A percentile compares a stretch with the other conserved stretches of the same genome.
phyloP scores from a whole-genome alignment of 225 moss, liverwort and hornwort genomes.

The Thuidium tamariscinum region DNA sequence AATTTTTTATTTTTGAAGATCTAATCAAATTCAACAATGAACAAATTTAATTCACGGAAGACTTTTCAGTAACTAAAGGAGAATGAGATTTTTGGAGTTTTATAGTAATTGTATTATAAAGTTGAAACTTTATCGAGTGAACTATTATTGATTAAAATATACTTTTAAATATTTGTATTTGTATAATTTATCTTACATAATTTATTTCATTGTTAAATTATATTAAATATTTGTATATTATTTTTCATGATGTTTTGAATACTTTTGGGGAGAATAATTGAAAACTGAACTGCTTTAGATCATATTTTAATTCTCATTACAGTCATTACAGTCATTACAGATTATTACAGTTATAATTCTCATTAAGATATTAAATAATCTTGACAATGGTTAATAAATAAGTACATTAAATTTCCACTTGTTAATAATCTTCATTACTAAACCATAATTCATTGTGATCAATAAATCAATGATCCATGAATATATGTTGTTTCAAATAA shows the following conservation, averaged over 20 bases:
- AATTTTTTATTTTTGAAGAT: background rate
- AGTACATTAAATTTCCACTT: background rate
- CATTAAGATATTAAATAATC: background rate
- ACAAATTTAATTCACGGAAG: rapidly evolving
- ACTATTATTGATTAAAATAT: background rate
- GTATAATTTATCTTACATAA: no score
- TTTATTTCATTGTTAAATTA: no score
- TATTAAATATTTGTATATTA: no score
- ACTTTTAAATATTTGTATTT: no score
- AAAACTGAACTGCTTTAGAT: background rate
- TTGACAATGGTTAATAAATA: background rate
- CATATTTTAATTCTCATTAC: background rate
- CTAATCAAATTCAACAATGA: background rate
- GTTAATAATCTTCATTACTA: background rate
- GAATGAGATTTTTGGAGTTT: no score
- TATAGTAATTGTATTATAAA: background rate
- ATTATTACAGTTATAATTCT: background rate
- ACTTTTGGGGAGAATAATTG: no score
- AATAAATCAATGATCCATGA: background rate
- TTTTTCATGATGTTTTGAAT: no score
- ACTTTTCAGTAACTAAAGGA: no score
- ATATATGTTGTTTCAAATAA: rapidly evolving
- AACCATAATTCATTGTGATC: background rate
- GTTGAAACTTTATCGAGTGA: background rate
- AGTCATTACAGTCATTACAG: no score